Conservation (phyloP, 2,329 filamentous ascomycete genomes). For the Monilinia aucupariae region DNA sequence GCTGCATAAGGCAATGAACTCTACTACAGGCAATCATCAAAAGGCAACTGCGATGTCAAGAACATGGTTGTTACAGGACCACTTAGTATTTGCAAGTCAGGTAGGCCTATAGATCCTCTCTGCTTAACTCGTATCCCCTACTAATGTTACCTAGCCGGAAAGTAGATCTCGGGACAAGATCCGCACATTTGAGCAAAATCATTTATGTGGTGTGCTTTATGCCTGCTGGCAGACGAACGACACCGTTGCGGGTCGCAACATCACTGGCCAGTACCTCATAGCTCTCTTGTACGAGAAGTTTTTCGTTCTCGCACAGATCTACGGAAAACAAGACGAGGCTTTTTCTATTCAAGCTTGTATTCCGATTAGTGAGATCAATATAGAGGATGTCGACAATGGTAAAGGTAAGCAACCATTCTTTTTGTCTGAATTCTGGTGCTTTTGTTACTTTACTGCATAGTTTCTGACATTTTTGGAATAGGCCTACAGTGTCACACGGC, state of each 20-base stretch:
- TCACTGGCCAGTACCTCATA: conserved; percentile 76
- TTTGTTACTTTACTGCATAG: not conserved
- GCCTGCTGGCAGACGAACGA: conserved; percentile 72
- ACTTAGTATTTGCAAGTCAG: conserved; percentile 67
- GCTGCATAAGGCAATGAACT: conserved; percentile 74
- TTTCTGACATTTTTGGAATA: conserved; percentile 36
- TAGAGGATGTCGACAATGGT: conserved; percentile 72
- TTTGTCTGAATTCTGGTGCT: no score
- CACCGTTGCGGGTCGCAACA: conserved; percentile 58
- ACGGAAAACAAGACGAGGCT: conserved; percentile 56
- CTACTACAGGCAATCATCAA: conserved; percentile 70
- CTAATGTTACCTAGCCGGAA: conserved; percentile 37
- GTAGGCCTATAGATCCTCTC: conserved; percentile 42
- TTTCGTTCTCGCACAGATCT: conserved; percentile 63
- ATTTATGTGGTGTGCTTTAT: conserved; percentile 76
- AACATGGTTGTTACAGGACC: conserved; percentile 79
- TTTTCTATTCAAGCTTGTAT: conserved; percentile 75
- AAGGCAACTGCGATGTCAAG: conserved; percentile 68
- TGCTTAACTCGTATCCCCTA: not conserved
- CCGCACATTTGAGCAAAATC: conserved; percentile 72
- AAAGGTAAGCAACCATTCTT: conserved; percentile 46
- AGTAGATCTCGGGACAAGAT: conserved; percentile 59
- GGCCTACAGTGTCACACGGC: conserved; percentile 83
- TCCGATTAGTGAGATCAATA: conserved; percentile 55
- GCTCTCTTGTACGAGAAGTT: conserved; percentile 78